Evolutionary conservation across 192 early-diverging fungal species (phyloP).

Genomic region (Entomortierella lignicola): DNA sequence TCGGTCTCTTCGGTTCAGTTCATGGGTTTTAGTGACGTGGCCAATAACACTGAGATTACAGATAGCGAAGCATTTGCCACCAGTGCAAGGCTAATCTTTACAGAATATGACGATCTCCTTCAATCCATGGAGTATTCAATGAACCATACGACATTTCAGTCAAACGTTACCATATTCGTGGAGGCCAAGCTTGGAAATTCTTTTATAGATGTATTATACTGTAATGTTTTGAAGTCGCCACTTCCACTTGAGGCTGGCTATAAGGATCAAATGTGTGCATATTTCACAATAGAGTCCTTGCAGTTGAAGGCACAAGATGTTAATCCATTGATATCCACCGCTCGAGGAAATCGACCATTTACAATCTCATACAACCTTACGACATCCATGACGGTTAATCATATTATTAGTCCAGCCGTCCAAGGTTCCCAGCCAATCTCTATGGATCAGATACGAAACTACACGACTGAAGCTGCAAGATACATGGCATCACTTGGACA

Average conservation of each 20-base stretch:
- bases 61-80: too few species aligned
- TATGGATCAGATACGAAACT: background rate
- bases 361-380: background rate
- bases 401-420: too few species aligned
- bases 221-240: too few species aligned
- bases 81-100: too few species aligned
- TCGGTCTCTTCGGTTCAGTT: too few species aligned
- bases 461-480: background rate
- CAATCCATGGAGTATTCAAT: too few species aligned
- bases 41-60: too few species aligned
- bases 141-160: too few species aligned
- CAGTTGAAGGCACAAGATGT: background rate
- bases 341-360: background rate
- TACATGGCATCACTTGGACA: background rate
- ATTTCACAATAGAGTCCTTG: background rate
- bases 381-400: background rate
- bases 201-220: background rate
- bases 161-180: background rate
- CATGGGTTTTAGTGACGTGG: too few species aligned
- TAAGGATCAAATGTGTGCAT: background rate
- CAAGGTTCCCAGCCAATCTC: too few species aligned
- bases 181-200: background rate
- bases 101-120: too few species aligned
- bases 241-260: too few species aligned
- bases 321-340: background rate